phyloP scores from a whole-genome alignment of 176 grass and related monocot genomes.

The Lolium perenne region DNA sequence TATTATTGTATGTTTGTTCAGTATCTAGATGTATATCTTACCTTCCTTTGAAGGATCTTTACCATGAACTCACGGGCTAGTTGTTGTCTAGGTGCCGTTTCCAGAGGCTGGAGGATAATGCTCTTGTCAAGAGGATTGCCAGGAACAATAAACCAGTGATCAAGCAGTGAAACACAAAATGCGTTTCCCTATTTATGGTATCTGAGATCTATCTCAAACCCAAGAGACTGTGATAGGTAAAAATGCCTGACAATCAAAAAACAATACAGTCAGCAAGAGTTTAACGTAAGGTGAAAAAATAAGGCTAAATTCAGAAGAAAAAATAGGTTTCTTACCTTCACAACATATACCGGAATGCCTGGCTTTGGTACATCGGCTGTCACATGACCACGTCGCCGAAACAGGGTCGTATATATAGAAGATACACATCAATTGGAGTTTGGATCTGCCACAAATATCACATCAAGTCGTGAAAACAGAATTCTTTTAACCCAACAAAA shows the following conservation, averaged over 20 bases:
- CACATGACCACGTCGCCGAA: too few species aligned
- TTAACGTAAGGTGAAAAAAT: constrained; percentile 6
- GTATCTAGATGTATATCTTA: constrained; percentile 34
- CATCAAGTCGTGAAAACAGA: constrained; percentile 13
- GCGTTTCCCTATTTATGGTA: constrained; percentile 97
- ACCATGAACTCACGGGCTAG: constrained; percentile 99
- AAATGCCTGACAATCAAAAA: constrained; percentile 69
- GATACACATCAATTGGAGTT: constrained; percentile 99
- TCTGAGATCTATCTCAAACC: constrained; percentile 91
- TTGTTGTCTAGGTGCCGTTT: constrained; percentile 90
- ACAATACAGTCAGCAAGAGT: constrained; percentile 22
- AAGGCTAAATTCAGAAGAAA: constrained; percentile 18
- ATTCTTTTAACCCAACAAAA: constrained; percentile 24
- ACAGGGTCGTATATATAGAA: constrained; percentile 73
- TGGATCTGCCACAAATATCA: constrained; percentile 76
- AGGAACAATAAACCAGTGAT: constrained; percentile 62
- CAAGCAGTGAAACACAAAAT: constrained; percentile 49
- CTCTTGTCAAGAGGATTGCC: constrained; percentile 93
- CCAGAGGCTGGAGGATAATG: constrained; percentile 79
- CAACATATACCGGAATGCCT: constrained; percentile 88
- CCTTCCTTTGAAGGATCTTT: constrained; percentile 84
- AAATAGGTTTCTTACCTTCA: constrained; percentile 63
- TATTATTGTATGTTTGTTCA: not conserved
- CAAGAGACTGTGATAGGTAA: constrained; percentile 97
- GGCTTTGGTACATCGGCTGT: constrained; percentile 28